These are phyloP conservation scores for Microascus cirrosus DNA, from an alignment of 2,329 filamentous ascomycete genomes.

Conservation along the genomic window DNA sequence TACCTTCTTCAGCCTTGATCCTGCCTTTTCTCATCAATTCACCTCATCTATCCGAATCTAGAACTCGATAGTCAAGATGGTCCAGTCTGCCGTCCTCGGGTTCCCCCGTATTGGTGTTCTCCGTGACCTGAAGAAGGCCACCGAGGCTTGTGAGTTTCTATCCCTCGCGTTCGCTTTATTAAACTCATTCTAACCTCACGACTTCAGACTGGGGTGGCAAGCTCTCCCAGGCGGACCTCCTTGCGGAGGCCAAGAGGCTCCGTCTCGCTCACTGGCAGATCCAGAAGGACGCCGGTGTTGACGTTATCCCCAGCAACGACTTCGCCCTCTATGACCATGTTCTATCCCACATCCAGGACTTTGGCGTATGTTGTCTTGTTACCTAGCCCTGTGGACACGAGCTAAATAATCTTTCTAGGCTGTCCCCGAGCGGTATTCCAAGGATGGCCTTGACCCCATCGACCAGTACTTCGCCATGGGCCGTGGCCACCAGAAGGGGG, in stretches of 20 bases:
- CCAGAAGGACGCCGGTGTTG: constrained; percentile 96
- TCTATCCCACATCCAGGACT: constrained; percentile 95
- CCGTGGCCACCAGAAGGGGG: constrained; percentile 91
- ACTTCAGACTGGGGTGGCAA: constrained; percentile 72
- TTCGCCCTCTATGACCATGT: constrained; percentile 98
- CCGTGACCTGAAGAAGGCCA: constrained; percentile 99
- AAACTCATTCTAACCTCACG: constrained; percentile 19
- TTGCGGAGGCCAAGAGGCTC: constrained; percentile 92
- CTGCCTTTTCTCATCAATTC: background rate
- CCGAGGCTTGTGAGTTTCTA: constrained; percentile 65
- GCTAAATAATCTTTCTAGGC: constrained; percentile 39
- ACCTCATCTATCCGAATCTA: background rate
- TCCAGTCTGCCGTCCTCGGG: constrained; percentile 73
- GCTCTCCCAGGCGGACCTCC: constrained; percentile 80
- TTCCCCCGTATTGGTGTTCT: constrained; percentile 98
- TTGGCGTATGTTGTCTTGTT: constrained; percentile 57
- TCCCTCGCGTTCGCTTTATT: background rate
- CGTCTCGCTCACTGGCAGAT: constrained; percentile 98
- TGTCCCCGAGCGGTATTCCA: constrained; percentile 86
- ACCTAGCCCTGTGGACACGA: background rate
- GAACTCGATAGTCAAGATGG: constrained; percentile 35
- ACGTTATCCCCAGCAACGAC: constrained; percentile 98
- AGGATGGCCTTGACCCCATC: constrained; percentile 74
- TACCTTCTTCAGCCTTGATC: background rate
- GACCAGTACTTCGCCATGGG: constrained; percentile 99